A percentile compares a stretch with the other conserved stretches of the same genome.
Conservation (phyloP, 257 asterid genomes). For the Mitragyna speciosa region DNA sequence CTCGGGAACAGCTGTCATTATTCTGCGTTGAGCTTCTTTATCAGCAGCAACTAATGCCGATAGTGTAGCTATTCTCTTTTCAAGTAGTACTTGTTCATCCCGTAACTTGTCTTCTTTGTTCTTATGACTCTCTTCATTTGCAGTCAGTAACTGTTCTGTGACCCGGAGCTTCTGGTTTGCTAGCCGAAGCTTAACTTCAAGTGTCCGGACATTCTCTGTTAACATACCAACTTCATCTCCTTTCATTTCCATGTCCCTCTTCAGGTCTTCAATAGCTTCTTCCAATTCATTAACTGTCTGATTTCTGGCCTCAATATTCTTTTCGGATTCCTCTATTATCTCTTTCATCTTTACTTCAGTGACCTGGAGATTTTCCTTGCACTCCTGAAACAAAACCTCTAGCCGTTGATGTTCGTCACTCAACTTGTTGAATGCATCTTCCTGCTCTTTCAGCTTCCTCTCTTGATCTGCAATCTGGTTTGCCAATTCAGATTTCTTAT, state of each 20-base stretch:
- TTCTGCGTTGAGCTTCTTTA: conserved; percentile 50
- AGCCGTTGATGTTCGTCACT: conserved; percentile 46
- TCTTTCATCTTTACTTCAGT: conserved; percentile 57
- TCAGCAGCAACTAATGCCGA: conserved; percentile 43
- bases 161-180: conserved; percentile 78
- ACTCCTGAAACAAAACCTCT: conserved; percentile 37
- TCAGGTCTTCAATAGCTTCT: conserved; percentile 56
- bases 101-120: conserved; percentile 65
- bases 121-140: conserved; percentile 59
- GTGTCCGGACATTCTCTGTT: conserved; percentile 59
- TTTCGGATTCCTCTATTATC: conserved; percentile 47
- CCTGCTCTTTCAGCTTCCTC: conserved; percentile 51
- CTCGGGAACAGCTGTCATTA: conserved; percentile 41
- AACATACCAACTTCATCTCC: conserved; percentile 62
- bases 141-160: conserved; percentile 70
- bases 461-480: conserved; percentile 49
- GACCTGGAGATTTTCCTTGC: conserved; percentile 50
- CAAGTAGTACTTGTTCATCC: conserved; percentile 50
- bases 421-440: conserved; percentile 46
- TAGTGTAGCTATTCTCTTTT: conserved; percentile 43
- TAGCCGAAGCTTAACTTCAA: conserved; percentile 86
- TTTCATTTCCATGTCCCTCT: conserved; percentile 79
- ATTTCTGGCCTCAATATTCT: conserved; percentile 36
- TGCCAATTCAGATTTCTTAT: conserved; percentile 41
- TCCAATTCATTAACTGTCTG: conserved; percentile 58